Base-by-base conservation (phyloP, 371 early-diverging fungal species). In the Mortierella sp. region DNA sequence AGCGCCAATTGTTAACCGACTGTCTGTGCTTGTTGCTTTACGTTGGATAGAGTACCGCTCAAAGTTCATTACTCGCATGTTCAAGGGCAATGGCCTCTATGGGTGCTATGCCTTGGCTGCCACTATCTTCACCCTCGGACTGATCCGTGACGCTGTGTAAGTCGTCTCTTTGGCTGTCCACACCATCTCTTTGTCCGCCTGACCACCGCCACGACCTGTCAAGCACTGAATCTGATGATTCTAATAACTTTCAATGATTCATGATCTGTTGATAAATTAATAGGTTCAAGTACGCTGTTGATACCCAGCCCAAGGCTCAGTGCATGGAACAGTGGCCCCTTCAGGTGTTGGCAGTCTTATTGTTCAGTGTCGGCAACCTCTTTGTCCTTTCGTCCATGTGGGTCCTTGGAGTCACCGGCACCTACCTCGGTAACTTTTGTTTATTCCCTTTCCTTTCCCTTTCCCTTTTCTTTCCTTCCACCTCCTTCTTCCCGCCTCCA, bases 311-410 rank as follows among this genome's bases (percentile, higher is more conserved):
- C 37, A 80, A 85, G 8, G 85, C 80, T 34, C 80, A 90, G 31
- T 67, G 87, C 58, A 90, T 96, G 50, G 87, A 89, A 50, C 72
- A 79, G 53, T 66, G 76, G 4, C 52, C 80, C 3, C 80, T 93
- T 58, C 87, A 90, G 71, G 77, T 79, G 6, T 66, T 89, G 31
- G 94, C 92, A 5, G 85, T 61, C 13, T 71, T 88, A 11, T 80
- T 95, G 39, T 89, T 95, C 50, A 81, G 66, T 13, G 71, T 89
- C 41, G 97, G 97, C 26, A 94, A 93, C 81, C 55, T 89, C 29
- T 89, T 97, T 70, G 97, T 97, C 1, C 77, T 95, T n/a, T 88
- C 94, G 24, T 95, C 96, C 55, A 97, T 95, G 93, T 96, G 90
- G 84, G 91, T 90, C 55, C 88, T 97, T 37, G 97, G 97, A 68